These are phyloP conservation scores for Quercus glauca DNA, from an alignment of 306 rosid species.

Conservation along the genomic window DNA sequence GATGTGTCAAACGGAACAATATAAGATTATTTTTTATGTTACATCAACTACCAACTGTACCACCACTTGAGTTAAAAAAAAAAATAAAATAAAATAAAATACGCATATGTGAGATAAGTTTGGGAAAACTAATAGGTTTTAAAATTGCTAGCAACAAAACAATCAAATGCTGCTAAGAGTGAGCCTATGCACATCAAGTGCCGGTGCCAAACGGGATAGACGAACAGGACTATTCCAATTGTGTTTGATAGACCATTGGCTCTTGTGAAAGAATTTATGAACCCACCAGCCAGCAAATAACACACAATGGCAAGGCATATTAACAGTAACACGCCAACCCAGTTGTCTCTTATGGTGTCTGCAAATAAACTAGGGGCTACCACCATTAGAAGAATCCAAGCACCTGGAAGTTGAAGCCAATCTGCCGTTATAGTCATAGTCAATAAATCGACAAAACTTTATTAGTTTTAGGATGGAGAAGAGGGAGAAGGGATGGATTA, in stretches of 20 bases:
- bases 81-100: no score
- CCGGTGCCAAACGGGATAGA: constrained; percentile 71
- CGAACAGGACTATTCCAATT: constrained; percentile 63
- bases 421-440: constrained; percentile 40
- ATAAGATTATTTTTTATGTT: no score
- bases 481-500: no score
- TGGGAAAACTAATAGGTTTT: no score
- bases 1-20: no score
- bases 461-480: no score
- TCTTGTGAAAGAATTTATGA: constrained; percentile 71
- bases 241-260: constrained; percentile 72
- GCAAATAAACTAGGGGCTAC: constrained; percentile 62
- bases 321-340: constrained; percentile 40
- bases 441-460: neutral
- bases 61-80: no score
- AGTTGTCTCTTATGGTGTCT: constrained; percentile 34
- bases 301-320: constrained; percentile 72
- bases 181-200: constrained; percentile 29
- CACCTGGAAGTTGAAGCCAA: constrained; percentile 79
- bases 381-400: constrained; percentile 61
- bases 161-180: neutral
- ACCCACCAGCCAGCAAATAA: constrained; percentile 90
- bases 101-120: no score
- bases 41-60: no score
- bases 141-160: constrained; percentile 12